Conservation (phyloP, 2,329 filamentous ascomycete genomes). For the Aspergillus neotritici region DNA sequence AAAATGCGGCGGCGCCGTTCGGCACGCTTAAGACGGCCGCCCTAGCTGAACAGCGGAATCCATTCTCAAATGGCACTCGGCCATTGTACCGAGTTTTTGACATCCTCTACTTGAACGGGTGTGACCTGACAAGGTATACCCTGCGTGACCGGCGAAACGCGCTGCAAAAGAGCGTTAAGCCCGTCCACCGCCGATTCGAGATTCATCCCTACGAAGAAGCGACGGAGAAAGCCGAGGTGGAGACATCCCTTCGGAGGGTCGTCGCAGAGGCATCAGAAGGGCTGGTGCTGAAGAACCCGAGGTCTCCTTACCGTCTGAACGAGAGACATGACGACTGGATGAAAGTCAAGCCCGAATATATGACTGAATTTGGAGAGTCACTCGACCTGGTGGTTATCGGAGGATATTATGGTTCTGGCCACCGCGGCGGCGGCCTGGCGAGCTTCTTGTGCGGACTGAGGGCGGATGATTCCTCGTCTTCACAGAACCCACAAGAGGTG, state of each 20-base stretch:
- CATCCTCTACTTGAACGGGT: constrained; percentile 80
- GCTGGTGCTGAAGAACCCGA: constrained; percentile 86
- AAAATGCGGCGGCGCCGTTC: constrained; percentile 80
- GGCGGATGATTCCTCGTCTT: constrained; percentile 62
- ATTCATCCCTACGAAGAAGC: constrained; percentile 68
- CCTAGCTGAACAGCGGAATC: constrained; percentile 69
- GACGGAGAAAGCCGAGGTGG: constrained; percentile 64
- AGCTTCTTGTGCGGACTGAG: constrained; percentile 87
- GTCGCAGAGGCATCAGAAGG: constrained; percentile 85
- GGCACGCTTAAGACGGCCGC: constrained; percentile 91
- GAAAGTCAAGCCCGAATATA: constrained; percentile 98
- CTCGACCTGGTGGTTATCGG: constrained; percentile 86
- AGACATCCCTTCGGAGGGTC: constrained; percentile 71
- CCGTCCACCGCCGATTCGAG: constrained; percentile 71
- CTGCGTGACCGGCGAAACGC: constrained; percentile 74
- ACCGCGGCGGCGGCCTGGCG: constrained; percentile 72
- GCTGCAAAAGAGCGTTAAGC: constrained; percentile 63
- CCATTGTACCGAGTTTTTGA: constrained; percentile 86
- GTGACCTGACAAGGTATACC: constrained; percentile 72
- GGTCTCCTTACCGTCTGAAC: constrained; percentile 78
- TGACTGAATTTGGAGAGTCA: constrained; percentile 90
- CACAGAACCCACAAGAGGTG: constrained; percentile 53
- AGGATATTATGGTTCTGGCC: constrained; percentile 86
- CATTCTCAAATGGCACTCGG: constrained; percentile 58
- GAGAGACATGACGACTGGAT: constrained; percentile 94